Evolutionary conservation across 2,329 filamentous ascomycete species (phyloP), one percentile per base, ranked within the genome.

Genomic region (Epichloe hybrida): DNA sequence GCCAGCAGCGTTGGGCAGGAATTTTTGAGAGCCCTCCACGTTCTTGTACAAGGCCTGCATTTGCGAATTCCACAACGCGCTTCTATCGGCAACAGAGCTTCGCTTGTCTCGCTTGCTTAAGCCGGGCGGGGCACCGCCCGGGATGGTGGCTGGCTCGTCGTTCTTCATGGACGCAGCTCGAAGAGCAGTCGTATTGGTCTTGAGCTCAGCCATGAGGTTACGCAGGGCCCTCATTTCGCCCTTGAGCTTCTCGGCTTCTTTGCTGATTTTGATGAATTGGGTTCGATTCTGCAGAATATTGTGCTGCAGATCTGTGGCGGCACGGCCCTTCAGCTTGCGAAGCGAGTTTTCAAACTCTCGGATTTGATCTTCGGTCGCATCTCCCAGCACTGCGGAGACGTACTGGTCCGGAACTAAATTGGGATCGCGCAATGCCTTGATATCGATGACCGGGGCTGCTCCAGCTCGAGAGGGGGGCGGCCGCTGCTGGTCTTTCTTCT

Each of bases 191-290:
- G 82, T 85, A 53, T 89, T 88, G 7, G 80, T 76, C 60, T 88
- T 97, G 51, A 98, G 76, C 57, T 98, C 93, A 2, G 88, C 83
- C 84, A 98, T 96, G 49, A 97, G 76, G 56, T 88, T 88, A 43
- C 87, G 81, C 35, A 98, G 77, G 6, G 87, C 87, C 49, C 88
- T 81, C 93, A 98, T 97, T 66, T 98, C 93, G 50, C 81, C 81
- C 69, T 97, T 97, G 52, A 98, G 80, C 71, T 95, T 96, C 69
- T 98, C 93, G 2, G 94, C 93, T 70, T 98, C 93, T 69, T 97
- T 96, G 65, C 90, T 96, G 67, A 98, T 97, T 68, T 95, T 95
- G 74, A 98, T 97, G 64, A 98, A 98, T 62, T 97, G 93, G 0
- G 88, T 95, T 46, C 93, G 83, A 67, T 98, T 98, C 66, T 96